phyloP scores from a whole-genome alignment of 2,329 filamentous ascomycete species.

The Gnomoniopsis sp. region DNA sequence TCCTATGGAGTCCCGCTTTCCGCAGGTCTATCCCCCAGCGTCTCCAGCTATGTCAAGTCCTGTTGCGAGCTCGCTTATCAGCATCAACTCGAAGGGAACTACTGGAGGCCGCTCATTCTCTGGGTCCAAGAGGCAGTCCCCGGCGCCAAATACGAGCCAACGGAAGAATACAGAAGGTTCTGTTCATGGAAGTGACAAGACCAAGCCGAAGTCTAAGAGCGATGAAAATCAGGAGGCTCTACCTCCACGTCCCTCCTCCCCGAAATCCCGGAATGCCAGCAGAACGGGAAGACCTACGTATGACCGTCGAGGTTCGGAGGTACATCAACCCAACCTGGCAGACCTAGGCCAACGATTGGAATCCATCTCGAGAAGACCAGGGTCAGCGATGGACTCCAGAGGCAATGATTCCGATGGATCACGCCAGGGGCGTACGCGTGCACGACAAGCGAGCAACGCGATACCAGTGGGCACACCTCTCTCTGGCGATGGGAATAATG shows the following conservation, averaged over 20 bases:
- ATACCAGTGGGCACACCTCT: not conserved
- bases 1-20: not conserved
- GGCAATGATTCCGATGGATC: not conserved
- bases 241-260: conserved; percentile 8
- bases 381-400: not conserved
- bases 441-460: conserved; percentile 35
- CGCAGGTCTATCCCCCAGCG: not conserved
- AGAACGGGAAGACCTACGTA: not conserved
- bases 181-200: not conserved
- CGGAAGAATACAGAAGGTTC: not conserved
- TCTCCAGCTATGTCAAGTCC: not conserved
- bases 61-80: not conserved
- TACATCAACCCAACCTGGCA: not conserved
- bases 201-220: not conserved
- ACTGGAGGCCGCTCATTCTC: not conserved
- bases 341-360: not conserved
- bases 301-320: not conserved
- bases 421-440: conserved; percentile 23
- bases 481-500: conserved; percentile 9
- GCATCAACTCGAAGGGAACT: not conserved
- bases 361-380: not conserved
- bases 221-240: not conserved
- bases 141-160: not conserved
- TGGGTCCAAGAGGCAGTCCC: not conserved
- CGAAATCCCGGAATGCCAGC: conserved; percentile 13